Base-by-base conservation (phyloP, 2,329 filamentous ascomycete genomes). In the Fonsecaea pedrosoi region DNA sequence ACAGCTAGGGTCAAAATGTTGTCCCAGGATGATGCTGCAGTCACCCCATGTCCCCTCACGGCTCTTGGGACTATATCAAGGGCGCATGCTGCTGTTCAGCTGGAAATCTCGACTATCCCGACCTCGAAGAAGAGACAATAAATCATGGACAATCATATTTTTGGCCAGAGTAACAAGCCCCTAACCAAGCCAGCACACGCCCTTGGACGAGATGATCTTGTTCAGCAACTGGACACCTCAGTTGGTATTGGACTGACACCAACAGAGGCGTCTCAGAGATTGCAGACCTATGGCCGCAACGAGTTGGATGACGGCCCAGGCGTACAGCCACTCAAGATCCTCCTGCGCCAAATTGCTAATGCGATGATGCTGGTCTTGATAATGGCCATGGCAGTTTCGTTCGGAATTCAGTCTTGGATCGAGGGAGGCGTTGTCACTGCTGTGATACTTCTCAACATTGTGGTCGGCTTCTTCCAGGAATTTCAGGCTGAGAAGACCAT, bases 321-420 rank as follows among this genome's bases (percentile, higher is more conserved):
- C 34, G 88, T 93, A 56, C 86, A 75, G 84, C 88, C 90, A 82
- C 88, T 84, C 73, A 93, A 89, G 73, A 90, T 91, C 67, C 78
- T 91, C 25, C 79, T 90, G 57, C 82, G 84, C 37, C 89, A 91
- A 74, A 81, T 91, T 61, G 87, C 87, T 66, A 91, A 91, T 76
- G 88, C 88, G 13, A 86, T 91, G 85, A 90, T 86, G 70, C 76
- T 91, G 77, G 77, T 80, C 61, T 79, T 89, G 59, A 84, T 86
- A 60, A 78, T 85, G 62, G 86, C 83, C 64, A 88, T 87, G 84
- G 81, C 78, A 53, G 83, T 86, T 60, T 86, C 82, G 57, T 87
- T 86, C 68, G 85, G 81, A 48, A 87, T 87, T 65, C 76, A 81
- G 67, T 87, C 86, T 10, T 88, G 82, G 77, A 87, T 88, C 65